Evolutionary conservation across 805 yeast genomes (phyloP).

Genomic region (Ogataea nitratoaversa): DNA sequence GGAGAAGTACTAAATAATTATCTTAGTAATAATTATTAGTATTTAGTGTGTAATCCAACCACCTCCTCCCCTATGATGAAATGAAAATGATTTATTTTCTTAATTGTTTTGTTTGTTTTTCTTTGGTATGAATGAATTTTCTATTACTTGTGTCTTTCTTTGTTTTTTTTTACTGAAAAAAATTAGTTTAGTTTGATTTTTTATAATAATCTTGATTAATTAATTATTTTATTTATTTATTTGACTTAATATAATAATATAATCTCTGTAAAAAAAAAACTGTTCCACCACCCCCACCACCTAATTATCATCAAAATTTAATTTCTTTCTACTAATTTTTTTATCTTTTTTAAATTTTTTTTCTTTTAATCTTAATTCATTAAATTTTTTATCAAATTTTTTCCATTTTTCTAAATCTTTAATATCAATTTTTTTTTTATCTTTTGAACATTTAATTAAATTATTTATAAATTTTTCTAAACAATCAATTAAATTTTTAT

Average conservation of each 20-base stretch:
- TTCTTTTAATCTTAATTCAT: slow-evolving; percentile 17
- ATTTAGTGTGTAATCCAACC: too few species aligned
- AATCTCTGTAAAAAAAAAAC: too few species aligned
- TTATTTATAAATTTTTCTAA: slow-evolving; percentile 40
- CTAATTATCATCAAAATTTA: slow-evolving; percentile 16
- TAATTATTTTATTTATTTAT: too few species aligned
- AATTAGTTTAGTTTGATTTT: too few species aligned
- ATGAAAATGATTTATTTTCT: background rate
- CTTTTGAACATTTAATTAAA: slow-evolving; percentile 24
- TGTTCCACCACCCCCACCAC: too few species aligned
- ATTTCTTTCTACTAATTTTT: slow-evolving; percentile 17
- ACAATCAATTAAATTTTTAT: slow-evolving; percentile 42
- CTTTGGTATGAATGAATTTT: too few species aligned
- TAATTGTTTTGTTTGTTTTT: too few species aligned
- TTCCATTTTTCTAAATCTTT: slow-evolving; percentile 43
- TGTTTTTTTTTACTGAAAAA: too few species aligned
- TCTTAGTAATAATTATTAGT: too few species aligned
- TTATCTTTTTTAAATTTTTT: slow-evolving; percentile 23
- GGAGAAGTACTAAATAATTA: slow-evolving; percentile 53
- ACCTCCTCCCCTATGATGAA: too few species aligned
- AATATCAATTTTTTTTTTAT: slow-evolving; percentile 35
- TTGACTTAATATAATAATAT: too few species aligned
- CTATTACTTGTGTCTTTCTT: background rate
- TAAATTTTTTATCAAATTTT: slow-evolving; percentile 21
- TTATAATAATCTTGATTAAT: too few species aligned